phyloP scores from a whole-genome alignment of 2,329 filamentous ascomycete species.

The Claviceps quebecensis region DNA sequence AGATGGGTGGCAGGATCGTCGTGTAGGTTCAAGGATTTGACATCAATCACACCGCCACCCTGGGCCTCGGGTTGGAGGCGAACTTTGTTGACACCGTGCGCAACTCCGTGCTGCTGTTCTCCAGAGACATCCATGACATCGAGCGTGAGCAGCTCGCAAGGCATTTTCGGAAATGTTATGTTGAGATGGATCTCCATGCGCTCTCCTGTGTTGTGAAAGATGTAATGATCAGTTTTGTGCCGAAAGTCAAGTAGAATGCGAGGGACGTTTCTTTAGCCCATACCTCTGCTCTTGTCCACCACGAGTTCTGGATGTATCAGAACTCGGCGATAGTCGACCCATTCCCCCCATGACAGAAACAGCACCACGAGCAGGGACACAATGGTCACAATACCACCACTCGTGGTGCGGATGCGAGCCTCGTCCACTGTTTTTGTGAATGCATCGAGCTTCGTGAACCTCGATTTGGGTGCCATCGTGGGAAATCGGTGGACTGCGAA shows the following conservation, averaged over 20 bases:
- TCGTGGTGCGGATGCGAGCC: constrained; percentile 88
- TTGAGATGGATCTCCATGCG: constrained; percentile 99
- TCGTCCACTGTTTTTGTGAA: constrained; percentile 99
- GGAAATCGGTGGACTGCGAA: background rate
- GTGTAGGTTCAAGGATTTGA: constrained; percentile 49
- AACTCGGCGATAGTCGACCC: constrained; percentile 79
- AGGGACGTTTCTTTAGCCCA: constrained; percentile 7
- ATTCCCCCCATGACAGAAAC: constrained; percentile 88
- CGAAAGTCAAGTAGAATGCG: no score
- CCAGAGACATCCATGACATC: constrained; percentile 99
- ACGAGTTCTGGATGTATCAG: constrained; percentile 83
- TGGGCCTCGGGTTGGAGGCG: constrained; percentile 58
- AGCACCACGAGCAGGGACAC: constrained; percentile 76
- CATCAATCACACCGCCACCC: constrained; percentile 63
- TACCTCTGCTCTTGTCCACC: constrained; percentile 92
- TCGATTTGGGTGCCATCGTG: constrained; percentile 74
- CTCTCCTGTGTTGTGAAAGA: constrained; percentile 47
- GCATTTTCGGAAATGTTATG: constrained; percentile 84
- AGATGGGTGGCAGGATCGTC: constrained; percentile 63
- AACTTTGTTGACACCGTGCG: constrained; percentile 86
- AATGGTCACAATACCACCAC: constrained; percentile 89
- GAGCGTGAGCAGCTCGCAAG: constrained; percentile 88
- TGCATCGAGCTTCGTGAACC: constrained; percentile 93
- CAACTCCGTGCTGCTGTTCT: constrained; percentile 87
- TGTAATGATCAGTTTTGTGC: constrained; percentile 6